phyloP scores from a whole-genome alignment of 257 asterid genomes.

The Petunia axillaris region DNA sequence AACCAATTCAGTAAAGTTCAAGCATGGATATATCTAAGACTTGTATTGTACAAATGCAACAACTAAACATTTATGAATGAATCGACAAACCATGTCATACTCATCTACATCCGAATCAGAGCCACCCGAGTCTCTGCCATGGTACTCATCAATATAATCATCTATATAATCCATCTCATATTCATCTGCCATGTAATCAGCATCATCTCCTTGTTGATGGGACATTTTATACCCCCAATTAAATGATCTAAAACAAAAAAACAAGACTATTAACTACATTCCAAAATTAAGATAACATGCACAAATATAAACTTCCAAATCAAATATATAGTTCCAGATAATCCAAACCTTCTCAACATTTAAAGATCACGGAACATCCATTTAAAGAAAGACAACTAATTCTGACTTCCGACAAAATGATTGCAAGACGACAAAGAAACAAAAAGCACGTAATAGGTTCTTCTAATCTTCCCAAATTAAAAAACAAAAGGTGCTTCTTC shows the following conservation, averaged over 20 bases:
- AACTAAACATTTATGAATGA: too few species aligned
- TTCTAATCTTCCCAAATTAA: too few species aligned
- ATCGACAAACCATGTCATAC: conserved; percentile 61
- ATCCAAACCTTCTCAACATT: not conserved
- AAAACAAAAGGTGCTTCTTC: too few species aligned
- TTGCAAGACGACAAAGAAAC: not conserved
- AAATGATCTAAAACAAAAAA: not conserved
- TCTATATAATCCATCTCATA: conserved; percentile 78
- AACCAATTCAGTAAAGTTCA: not conserved
- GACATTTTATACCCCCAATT: conserved; percentile 55
- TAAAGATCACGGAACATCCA: not conserved
- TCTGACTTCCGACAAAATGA: not conserved
- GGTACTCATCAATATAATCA: conserved; percentile 61
- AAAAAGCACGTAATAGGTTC: not conserved
- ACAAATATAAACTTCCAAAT: too few species aligned
- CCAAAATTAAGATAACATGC: too few species aligned
- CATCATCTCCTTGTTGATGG: conserved; percentile 53
- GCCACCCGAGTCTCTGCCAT: conserved; percentile 51
- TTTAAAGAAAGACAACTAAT: not conserved
- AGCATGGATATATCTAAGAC: too few species aligned
- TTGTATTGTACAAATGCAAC: too few species aligned
- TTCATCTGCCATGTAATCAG: conserved; percentile 78
- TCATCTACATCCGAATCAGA: conserved; percentile 85
- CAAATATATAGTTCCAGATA: too few species aligned
- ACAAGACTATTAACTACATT: too few species aligned